phyloP scores from a whole-genome alignment of 2,329 filamentous ascomycete genomes.

The Neurospora crassa region DNA sequence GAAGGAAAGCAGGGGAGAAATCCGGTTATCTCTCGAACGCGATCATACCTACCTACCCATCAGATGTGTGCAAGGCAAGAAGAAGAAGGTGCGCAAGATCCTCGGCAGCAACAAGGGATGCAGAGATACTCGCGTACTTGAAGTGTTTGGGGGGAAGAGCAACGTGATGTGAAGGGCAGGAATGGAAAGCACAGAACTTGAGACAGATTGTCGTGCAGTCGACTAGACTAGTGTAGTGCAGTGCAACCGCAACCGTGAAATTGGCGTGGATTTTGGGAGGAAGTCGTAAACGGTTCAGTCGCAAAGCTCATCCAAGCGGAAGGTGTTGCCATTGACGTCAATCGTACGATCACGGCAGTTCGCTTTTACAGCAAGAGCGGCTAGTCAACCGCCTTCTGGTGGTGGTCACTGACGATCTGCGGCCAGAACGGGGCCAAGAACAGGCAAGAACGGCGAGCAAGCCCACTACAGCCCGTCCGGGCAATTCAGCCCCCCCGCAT shows the following conservation, averaged over 20 bases:
- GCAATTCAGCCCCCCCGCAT: too few species aligned
- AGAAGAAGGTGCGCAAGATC: background rate
- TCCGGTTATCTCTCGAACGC: background rate
- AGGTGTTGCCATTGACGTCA: background rate
- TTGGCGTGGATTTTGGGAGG: background rate
- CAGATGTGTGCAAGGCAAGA: too few species aligned
- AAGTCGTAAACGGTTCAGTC: background rate
- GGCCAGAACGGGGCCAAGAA: background rate
- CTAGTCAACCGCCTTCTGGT: background rate
- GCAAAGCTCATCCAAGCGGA: background rate
- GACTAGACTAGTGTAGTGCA: background rate
- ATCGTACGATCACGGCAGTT: background rate
- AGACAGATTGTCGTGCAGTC: background rate
- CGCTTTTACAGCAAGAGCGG: background rate
- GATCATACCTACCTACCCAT: too few species aligned
- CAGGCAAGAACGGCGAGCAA: background rate
- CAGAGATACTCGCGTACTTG: background rate
- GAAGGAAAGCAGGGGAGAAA: background rate
- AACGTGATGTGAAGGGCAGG: background rate
- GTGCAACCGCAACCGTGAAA: background rate
- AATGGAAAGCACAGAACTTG: background rate
- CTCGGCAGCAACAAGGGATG: background rate
- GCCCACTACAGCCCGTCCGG: background rate
- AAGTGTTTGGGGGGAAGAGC: background rate
- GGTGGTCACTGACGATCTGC: background rate